Base-by-base conservation (phyloP, 495 filamentous ascomycete species). In the Rhizodiscina lignyota region DNA sequence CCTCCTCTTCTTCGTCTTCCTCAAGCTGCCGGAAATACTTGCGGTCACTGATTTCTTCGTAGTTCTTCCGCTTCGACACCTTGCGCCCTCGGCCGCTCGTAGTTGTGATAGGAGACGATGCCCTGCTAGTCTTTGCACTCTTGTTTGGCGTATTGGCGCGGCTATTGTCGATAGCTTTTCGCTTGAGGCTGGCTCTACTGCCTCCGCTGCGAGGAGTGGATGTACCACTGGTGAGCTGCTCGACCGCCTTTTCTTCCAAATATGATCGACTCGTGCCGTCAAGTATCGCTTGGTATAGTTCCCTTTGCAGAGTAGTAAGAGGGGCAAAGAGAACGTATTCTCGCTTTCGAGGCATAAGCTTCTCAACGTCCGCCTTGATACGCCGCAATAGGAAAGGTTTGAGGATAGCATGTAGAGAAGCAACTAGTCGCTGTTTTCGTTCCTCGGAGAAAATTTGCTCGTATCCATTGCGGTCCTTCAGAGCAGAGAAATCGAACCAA, bases 271-370 rank as follows among this genome's bases (percentile, higher is more conserved):
- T 82, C 17, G 74, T 77, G 35, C 81, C 80, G 42, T 82, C 77
- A 28, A 73, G 69, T 37, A 94, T 83, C 18, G 74, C 82, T 29
- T 82, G 76, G 49, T 97, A 96, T 4, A 96, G 61, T 36, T 94
- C 89, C 21, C 83, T 79, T 47, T 97, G 89, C 37, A 79, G 78
- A 12, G 74, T 61, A 0, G 83, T 92, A 43, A 97, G 67, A 0
- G 86, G 89, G 3, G 89, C 86, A 40, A 81, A 96, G 4, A 97
- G 58, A 15, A 97, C 77, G 50, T 97, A 97, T 53, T 97, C 89
- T 22, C 89, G 72, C 60, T 97, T 97, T 55, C 83, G 84, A 0
- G 89, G 89, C n/a, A 97, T 58, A 32, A 77, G 67, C 15, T 71
- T 75, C 49, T 91, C 84, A 1, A 97, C 89, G 53, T 97, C 89